Evolutionary conservation across 2,329 filamentous ascomycete genomes (phyloP), one percentile per base, ranked within the genome.

Genomic region (Pseudopithomyces maydicus): DNA sequence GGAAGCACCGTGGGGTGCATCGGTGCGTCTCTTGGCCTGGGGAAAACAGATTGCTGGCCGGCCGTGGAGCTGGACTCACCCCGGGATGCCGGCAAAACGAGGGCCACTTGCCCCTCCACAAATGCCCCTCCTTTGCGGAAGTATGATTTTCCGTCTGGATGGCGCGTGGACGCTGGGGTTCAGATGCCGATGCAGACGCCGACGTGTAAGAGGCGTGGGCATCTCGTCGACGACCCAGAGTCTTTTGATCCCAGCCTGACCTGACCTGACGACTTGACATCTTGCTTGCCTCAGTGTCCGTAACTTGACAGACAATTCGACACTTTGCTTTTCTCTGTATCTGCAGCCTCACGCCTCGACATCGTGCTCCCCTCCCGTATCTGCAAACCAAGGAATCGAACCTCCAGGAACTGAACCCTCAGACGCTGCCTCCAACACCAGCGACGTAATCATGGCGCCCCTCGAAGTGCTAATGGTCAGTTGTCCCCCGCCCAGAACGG

Each of bases 381-480:
- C 19, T 12, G 8, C 14, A 26, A 43, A 32, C 38, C 38, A 32
- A 48, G 22, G 14, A n/a, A 23, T 46, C 39, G 39, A 10, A 38
- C n/a, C 11, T n/a, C n/a, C n/a, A n/a, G n/a, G n/a, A n/a, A n/a
- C n/a, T n/a, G n/a, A n/a, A n/a, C n/a, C n/a, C n/a, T n/a, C n/a
- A n/a, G n/a, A n/a, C n/a, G 22, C 39, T 32, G 52, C n/a, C 42
- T 33, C 43, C 52, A 7, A 41, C 15, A 15, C 52, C 52, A n/a
- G n/a, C n/a, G n/a, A 22, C 57, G 36, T 52, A 64, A 71, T 50
- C 57, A 82, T 82, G 80, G 79, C 79, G 26, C 80, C 80, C 43
- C 72, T 79, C 64, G 78, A 81, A 67, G 80, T 82, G 56, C 74
- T 78, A 58, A 82, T 82, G 80, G 79, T 78, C 61, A 52, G 65